Evolutionary conservation across 2,329 filamentous ascomycete genomes (phyloP).

Genomic region (Aspergillus brasiliensis): DNA sequence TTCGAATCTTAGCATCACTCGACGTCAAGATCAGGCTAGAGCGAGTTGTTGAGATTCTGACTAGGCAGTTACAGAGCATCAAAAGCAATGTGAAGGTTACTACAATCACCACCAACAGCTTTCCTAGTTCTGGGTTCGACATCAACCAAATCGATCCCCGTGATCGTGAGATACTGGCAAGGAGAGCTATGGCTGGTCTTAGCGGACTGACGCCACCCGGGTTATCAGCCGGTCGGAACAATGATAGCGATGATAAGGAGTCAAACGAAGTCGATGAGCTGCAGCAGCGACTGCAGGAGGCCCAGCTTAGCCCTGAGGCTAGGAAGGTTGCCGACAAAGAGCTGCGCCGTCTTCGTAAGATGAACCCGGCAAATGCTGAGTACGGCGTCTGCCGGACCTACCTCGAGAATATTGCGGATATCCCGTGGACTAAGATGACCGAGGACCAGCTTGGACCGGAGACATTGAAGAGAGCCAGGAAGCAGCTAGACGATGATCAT

Average conservation of each 20-base stretch:
- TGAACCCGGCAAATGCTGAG: conserved; percentile 94
- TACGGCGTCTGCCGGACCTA: conserved; percentile 93
- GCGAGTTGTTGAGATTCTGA: conserved; percentile 79
- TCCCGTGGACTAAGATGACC: conserved; percentile 85
- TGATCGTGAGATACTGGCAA: conserved; percentile 47
- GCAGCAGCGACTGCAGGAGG: conserved; percentile 80
- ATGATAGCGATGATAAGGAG: conserved; percentile 72
- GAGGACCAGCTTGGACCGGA: conserved; percentile 82
- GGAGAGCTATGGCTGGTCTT: conserved; percentile 48
- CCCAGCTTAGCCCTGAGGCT: conserved; percentile 79
- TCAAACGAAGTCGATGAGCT: conserved; percentile 88
- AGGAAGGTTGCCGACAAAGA: conserved; percentile 90
- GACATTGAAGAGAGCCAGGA: conserved; percentile 75
- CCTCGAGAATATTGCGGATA: conserved; percentile 88
- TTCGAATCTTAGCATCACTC: conserved; percentile 79
- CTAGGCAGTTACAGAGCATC: conserved; percentile 77
- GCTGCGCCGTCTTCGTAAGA: conserved; percentile 84
- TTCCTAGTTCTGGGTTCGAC: conserved; percentile 63
- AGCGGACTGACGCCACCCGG: conserved; percentile 44
- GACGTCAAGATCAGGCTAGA: conserved; percentile 76
- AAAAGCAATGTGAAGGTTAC: conserved; percentile 88
- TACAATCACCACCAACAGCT: conserved; percentile 67
- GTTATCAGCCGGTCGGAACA: conserved; percentile 49
- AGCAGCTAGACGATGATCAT: conserved; percentile 93
- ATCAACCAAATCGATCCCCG: conserved; percentile 54